Evolutionary conservation across 2,329 filamentous ascomycete genomes (phyloP).

Genomic region (Lomentospora prolificans): DNA sequence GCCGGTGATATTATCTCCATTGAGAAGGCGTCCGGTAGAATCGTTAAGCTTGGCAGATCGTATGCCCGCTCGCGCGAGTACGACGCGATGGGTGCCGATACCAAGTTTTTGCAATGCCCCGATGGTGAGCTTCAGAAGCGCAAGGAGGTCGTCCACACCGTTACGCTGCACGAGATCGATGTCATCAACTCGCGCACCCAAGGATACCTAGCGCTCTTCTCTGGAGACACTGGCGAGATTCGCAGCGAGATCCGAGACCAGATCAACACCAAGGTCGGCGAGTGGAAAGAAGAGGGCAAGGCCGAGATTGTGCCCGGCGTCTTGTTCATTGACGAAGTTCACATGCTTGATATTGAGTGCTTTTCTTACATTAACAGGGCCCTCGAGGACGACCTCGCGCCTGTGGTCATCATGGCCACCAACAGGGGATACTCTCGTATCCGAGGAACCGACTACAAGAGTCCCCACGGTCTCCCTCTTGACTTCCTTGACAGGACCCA

Average conservation of each 20-base stretch:
- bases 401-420: constrained; percentile 98
- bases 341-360: constrained; percentile 99
- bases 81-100: constrained; percentile 97
- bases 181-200: constrained; percentile 99
- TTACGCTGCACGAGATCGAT: constrained; percentile 95
- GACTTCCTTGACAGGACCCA: constrained; percentile 95
- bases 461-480: constrained; percentile 85
- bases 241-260: constrained; percentile 94
- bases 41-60: constrained; percentile 90
- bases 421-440: constrained; percentile 90
- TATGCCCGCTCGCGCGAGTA: constrained; percentile 95
- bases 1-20: constrained; percentile 97
- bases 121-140: constrained; percentile 96
- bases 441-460: constrained; percentile 84
- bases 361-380: constrained; percentile 98
- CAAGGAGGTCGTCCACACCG: constrained; percentile 93
- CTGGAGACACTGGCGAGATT: constrained; percentile 96
- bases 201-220: constrained; percentile 93
- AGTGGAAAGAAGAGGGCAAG: constrained; percentile 99
- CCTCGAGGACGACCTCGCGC: constrained; percentile 85
- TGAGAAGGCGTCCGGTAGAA: constrained; percentile 96
- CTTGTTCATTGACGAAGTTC: constrained; percentile 96
- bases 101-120: constrained; percentile 94
- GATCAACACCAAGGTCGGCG: constrained; percentile 97
- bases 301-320: constrained; percentile 96